Evolutionary conservation across 164 flowering plant genomes (phyloP).

Genomic region (Houttuynia cordata): DNA sequence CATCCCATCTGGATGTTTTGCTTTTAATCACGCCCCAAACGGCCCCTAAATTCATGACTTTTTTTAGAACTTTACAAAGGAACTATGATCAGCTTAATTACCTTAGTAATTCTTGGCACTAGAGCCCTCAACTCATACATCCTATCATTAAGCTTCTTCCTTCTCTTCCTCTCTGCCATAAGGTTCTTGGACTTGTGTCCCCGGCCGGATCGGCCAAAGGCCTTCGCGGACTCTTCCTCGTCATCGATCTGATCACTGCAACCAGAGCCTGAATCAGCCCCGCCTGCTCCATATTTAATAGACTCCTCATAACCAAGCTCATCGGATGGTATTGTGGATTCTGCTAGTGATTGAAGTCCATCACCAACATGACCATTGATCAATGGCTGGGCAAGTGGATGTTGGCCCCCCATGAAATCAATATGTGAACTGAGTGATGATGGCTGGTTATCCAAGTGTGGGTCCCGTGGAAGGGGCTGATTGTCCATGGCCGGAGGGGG

Average conservation of each 20-base stretch:
- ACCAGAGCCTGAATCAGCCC: slow-evolving; percentile 54
- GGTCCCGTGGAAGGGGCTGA: slow-evolving; percentile 23
- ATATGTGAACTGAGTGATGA: slow-evolving; percentile 20
- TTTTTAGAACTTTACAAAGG: too few relatives aligned
- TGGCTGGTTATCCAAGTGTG: slow-evolving; percentile 21
- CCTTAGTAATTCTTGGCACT: slow-evolving; percentile 91
- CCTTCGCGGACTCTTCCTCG: slow-evolving; percentile 47
- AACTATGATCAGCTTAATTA: slow-evolving; percentile 10
- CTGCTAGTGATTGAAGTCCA: slow-evolving; percentile 16
- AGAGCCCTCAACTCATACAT: slow-evolving; percentile 63
- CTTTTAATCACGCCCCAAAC: too few relatives aligned
- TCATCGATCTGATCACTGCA: slow-evolving; percentile 72
- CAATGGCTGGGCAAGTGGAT: slow-evolving; percentile 9
- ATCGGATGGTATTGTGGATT: slow-evolving; percentile 14
- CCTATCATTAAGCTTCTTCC: slow-evolving; percentile 89
- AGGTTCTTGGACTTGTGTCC: slow-evolving; percentile 65
- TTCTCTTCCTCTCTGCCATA: slow-evolving; percentile 82
- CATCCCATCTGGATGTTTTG: too few relatives aligned
- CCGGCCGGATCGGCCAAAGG: slow-evolving; percentile 33
- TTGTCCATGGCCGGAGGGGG: slow-evolving; percentile 16
- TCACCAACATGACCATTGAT: slow-evolving; percentile 13
- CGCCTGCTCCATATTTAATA: slow-evolving; percentile 25
- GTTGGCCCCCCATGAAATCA: slow-evolving; percentile 22
- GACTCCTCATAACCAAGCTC: slow-evolving; percentile 30
- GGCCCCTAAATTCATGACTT: too few relatives aligned